Conservation (phyloP, 805 yeast genomes). For the Lachancea cidri region DNA sequence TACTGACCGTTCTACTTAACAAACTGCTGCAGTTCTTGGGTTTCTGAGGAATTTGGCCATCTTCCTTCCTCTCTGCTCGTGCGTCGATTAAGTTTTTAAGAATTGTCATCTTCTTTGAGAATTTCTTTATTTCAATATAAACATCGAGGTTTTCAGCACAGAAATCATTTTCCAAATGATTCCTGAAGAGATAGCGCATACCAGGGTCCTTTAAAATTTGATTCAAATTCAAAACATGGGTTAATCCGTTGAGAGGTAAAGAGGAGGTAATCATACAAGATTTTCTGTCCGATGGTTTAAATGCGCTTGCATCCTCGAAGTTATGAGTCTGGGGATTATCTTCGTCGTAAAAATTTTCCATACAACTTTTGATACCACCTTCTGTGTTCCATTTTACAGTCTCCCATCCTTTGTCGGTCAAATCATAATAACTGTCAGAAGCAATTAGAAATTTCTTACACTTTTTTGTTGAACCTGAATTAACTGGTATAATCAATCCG, state of each 20-base stretch:
- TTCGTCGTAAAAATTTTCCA: background rate
- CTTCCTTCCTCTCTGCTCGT: slow-evolving; percentile 13
- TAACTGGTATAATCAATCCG: slow-evolving; percentile 37
- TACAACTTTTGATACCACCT: slow-evolving; percentile 3
- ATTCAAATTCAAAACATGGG: slow-evolving; percentile 20
- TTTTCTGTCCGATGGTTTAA: too few relatives aligned
- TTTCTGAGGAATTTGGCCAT: slow-evolving; percentile 10
- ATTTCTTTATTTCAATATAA: slow-evolving; percentile 52
- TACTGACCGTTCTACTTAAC: slow-evolving; percentile 30
- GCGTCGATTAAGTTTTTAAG: slow-evolving; percentile 38
- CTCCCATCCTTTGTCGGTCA: slow-evolving; percentile 40
- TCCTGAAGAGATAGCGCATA: slow-evolving; percentile 56
- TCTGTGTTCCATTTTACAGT: slow-evolving; percentile 28
- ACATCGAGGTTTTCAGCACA: slow-evolving; percentile 79
- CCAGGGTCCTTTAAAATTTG: slow-evolving; percentile 70
- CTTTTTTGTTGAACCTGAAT: slow-evolving; percentile 31
- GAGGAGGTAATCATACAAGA: too few relatives aligned
- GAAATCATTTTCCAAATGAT: slow-evolving; percentile 56
- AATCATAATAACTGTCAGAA: slow-evolving; percentile 39
- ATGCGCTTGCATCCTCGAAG: too few relatives aligned
- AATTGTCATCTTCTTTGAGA: slow-evolving; percentile 42
- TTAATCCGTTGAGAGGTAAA: too few relatives aligned
- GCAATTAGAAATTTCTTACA: slow-evolving; percentile 30
- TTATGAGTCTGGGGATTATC: background rate
- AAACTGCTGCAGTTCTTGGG: slow-evolving; percentile 16